Evolutionary conservation across 78 protist genomes (phyloP).

Genomic region (Capsaspora owczarzaki): DNA sequence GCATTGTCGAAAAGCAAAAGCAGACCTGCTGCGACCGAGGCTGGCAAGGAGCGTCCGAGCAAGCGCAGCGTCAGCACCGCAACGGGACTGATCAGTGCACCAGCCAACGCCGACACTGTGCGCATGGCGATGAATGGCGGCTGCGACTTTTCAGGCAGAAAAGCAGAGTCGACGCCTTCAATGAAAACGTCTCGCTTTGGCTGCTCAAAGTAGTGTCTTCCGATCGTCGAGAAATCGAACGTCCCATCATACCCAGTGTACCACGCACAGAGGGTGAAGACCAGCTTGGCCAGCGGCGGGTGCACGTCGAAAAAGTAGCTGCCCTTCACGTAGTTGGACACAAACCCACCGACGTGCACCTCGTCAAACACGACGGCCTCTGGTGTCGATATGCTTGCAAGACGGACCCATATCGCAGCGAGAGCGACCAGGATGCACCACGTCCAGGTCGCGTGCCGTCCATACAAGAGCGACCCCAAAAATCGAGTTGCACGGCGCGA

Average conservation of each 20-base stretch:
- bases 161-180: too few species aligned
- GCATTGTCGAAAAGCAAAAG: too few species aligned
- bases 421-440: too few species aligned
- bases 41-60: too few species aligned
- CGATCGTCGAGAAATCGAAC: slow-evolving; percentile 10
- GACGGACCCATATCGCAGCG: too few species aligned
- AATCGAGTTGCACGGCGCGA: too few species aligned
- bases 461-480: too few species aligned
- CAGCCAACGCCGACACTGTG: slow-evolving; percentile 13
- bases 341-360: slow-evolving; percentile 41
- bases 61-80: slow-evolving; percentile 3
- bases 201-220: not conserved
- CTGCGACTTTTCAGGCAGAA: too few species aligned
- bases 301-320: slow-evolving; percentile 41
- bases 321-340: slow-evolving; percentile 1
- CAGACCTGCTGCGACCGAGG: too few species aligned
- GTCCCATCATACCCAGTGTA: slow-evolving; percentile 19
- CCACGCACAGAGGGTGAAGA: slow-evolving; percentile 5
- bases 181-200: too few species aligned
- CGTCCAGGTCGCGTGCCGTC: too few species aligned
- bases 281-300: slow-evolving; percentile 39
- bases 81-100: slow-evolving; percentile 13
- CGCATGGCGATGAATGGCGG: slow-evolving; percentile 39
- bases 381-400: not conserved
- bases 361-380: slow-evolving; percentile 20